A percentile compares a stretch with the other conserved stretches of the same genome.
Evolutionary conservation across 768 basidiomycete genomes (phyloP).

Genomic region (Tubosaeta sp.): DNA sequence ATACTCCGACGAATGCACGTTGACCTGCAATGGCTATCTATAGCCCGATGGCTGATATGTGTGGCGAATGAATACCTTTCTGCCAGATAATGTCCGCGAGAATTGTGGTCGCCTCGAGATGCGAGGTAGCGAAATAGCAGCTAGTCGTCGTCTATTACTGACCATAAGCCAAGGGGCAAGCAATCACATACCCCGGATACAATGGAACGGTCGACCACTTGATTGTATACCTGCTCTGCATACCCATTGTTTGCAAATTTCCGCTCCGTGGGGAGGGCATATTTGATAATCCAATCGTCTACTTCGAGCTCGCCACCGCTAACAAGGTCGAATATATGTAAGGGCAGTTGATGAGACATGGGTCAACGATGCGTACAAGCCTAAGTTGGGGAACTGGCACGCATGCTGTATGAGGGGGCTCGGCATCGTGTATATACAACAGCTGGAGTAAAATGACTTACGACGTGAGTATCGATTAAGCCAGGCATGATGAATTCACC

Average conservation of each 20-base stretch:
- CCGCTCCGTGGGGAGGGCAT: conserved; percentile 81
- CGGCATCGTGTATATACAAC: background rate
- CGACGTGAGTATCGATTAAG: conserved; percentile 87
- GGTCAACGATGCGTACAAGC: conserved; percentile 16
- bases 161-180: background rate
- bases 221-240: conserved; percentile 60
- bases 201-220: conserved; percentile 65
- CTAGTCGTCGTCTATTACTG: conserved; percentile 71
- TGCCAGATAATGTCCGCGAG: conserved; percentile 68
- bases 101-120: conserved; percentile 70
- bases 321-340: conserved; percentile 7
- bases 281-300: conserved; percentile 77
- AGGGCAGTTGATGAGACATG: background rate
- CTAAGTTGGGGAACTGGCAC: conserved; percentile 39
- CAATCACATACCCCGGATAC: conserved; percentile 60
- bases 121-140: conserved; percentile 83
- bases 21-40: conserved; percentile 49
- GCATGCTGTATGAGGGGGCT: conserved; percentile 19
- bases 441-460: conserved; percentile 35
- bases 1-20: conserved; percentile 78
- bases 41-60: background rate
- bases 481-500: conserved; percentile 80
- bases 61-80: conserved; percentile 36
- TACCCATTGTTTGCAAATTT: conserved; percentile 65
- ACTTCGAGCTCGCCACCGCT: conserved; percentile 82